A percentile compares a stretch with the other conserved stretches of the same genome.
Evolutionary conservation across 108 stramenopile species (phyloP).

Genomic region (Stephanodiscus triporus): DNA sequence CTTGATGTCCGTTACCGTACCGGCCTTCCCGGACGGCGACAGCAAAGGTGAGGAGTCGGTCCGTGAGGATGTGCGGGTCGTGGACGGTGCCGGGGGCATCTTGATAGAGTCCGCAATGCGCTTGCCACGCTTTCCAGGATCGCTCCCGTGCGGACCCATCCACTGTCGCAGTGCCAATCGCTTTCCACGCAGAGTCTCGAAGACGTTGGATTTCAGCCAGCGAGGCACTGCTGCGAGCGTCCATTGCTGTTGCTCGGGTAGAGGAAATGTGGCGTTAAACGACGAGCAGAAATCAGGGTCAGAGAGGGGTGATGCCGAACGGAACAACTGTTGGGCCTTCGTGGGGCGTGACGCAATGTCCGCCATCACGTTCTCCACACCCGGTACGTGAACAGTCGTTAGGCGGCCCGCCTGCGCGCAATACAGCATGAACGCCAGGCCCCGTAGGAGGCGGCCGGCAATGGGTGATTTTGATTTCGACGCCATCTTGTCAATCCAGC

Average conservation of each 20-base stretch:
- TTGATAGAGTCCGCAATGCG: not conserved
- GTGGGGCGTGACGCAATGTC: not conserved
- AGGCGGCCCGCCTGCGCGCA: not conserved
- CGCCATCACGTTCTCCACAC: not conserved
- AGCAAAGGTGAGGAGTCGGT: not conserved
- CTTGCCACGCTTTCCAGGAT: not conserved
- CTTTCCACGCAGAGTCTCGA: not conserved
- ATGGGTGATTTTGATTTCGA: too few species aligned
- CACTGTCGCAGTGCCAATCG: slow-evolving; percentile 4
- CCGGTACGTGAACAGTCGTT: not conserved
- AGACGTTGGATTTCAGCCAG: not conserved
- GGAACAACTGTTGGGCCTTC: not conserved
- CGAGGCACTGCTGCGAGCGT: not conserved
- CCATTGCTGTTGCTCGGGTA: not conserved
- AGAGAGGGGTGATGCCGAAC: not conserved
- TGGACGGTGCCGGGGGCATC: not conserved
- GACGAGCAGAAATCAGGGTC: not conserved
- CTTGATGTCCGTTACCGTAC: too few species aligned
- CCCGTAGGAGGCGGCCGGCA: too few species aligned
- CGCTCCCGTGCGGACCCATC: not conserved
- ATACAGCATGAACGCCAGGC: not conserved
- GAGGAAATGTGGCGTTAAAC: not conserved
- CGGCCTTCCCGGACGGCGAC: too few species aligned
- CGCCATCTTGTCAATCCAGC: too few species aligned
- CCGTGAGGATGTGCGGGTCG: not conserved